phyloP scores from a whole-genome alignment of 768 basidiomycete genomes.

The Floccularia luteovirens region DNA sequence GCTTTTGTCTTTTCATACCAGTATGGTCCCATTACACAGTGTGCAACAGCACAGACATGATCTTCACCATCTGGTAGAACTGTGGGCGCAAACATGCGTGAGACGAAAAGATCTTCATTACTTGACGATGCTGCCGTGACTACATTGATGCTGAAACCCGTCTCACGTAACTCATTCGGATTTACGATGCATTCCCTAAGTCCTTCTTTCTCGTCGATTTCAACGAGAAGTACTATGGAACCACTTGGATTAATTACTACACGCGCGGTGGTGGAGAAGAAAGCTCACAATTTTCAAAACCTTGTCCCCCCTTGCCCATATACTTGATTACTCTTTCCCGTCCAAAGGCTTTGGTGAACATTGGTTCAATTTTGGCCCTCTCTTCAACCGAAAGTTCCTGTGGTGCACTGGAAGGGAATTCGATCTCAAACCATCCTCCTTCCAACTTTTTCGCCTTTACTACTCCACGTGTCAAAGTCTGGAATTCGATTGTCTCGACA shows the following conservation, averaged over 20 bases:
- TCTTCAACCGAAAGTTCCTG: slow-evolving; percentile 20
- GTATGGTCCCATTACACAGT: slow-evolving; percentile 40
- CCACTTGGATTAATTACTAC: background rate
- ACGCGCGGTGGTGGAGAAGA: background rate
- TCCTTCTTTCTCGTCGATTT: slow-evolving; percentile 30
- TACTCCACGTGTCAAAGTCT: slow-evolving; percentile 15
- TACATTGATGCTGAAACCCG: slow-evolving; percentile 26
- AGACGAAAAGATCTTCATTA: slow-evolving; percentile 29
- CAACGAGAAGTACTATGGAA: slow-evolving; percentile 26
- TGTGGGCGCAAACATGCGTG: slow-evolving; percentile 41
- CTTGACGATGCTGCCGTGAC: slow-evolving; percentile 27
- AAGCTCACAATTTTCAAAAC: slow-evolving; percentile 22
- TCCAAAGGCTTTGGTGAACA: slow-evolving; percentile 29
- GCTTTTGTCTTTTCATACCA: slow-evolving; percentile 32
- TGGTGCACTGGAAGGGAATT: slow-evolving; percentile 20
- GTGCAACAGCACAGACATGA: slow-evolving; percentile 47
- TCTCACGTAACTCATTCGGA: slow-evolving; percentile 18
- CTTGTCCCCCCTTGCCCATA: slow-evolving; percentile 24
- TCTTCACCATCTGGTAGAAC: slow-evolving; percentile 31
- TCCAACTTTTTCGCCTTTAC: slow-evolving; percentile 21
- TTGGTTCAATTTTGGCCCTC: slow-evolving; percentile 16
- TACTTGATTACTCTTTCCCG: slow-evolving; percentile 27
- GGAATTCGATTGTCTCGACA: slow-evolving; percentile 25
- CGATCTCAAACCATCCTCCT: slow-evolving; percentile 27
- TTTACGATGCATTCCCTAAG: slow-evolving; percentile 23